phyloP scores from a whole-genome alignment of 2,329 filamentous ascomycete species.

The Cephalotrichum gorgonifer region DNA sequence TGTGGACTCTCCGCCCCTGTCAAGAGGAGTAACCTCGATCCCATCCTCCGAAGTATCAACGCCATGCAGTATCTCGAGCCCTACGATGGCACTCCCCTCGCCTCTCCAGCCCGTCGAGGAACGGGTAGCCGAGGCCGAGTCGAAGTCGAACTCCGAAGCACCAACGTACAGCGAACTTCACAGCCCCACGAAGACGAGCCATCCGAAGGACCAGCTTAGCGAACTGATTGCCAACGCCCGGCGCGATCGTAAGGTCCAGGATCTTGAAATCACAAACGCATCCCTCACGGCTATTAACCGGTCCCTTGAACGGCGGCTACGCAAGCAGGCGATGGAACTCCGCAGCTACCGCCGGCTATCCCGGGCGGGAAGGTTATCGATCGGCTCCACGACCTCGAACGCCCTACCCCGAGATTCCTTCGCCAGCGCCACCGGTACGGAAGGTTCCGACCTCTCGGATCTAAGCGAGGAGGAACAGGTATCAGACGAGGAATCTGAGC shows the following conservation, averaged over 20 bases:
- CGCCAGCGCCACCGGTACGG: slow-evolving; percentile 30
- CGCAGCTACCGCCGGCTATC: slow-evolving; percentile 80
- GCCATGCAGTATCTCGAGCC: neutral
- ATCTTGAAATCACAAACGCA: slow-evolving; percentile 93
- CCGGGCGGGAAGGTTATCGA: slow-evolving; percentile 64
- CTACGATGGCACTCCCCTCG: neutral
- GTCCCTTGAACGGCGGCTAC: slow-evolving; percentile 79
- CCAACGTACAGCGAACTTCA: slow-evolving; percentile 24
- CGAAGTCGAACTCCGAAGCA: slow-evolving; percentile 15
- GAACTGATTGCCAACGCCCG: slow-evolving; percentile 82
- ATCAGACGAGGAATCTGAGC: slow-evolving; percentile 36
- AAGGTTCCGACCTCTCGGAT: slow-evolving; percentile 36
- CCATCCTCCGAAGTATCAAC: neutral
- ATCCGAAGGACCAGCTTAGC: slow-evolving; percentile 49
- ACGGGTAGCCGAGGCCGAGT: neutral
- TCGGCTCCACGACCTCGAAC: slow-evolving; percentile 36
- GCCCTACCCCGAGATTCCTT: slow-evolving; percentile 32
- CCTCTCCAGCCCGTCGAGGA: slow-evolving; percentile 1
- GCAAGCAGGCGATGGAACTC: slow-evolving; percentile 82
- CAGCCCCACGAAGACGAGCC: slow-evolving; percentile 48
- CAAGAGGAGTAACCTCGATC: neutral
- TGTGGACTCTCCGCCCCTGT: slow-evolving; percentile 4
- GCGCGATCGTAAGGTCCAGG: slow-evolving; percentile 86
- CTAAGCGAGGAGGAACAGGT: slow-evolving; percentile 36
- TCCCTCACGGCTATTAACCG: slow-evolving; percentile 92